phyloP scores from a whole-genome alignment of 2,329 filamentous ascomycete genomes.

The Drechslerella dactyloides region DNA sequence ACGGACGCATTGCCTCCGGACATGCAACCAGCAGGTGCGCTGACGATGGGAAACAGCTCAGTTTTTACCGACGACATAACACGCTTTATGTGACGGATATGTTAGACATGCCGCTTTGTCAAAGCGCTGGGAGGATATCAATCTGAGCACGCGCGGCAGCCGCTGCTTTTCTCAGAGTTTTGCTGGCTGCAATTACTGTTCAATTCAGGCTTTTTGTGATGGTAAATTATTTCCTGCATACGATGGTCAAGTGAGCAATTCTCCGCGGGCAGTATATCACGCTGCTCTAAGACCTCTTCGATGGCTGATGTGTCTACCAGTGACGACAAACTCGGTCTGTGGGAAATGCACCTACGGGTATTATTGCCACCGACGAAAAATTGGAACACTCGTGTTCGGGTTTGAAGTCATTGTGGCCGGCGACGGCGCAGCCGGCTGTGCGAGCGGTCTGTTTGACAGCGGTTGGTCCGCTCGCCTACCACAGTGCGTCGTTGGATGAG shows the following conservation, averaged over 20 bases:
- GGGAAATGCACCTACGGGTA: slow-evolving; percentile 1
- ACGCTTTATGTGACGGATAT: slow-evolving; percentile 15
- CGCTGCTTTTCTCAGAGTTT: slow-evolving; percentile 4
- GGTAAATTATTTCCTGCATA: slow-evolving; percentile 4
- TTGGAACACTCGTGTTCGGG: not conserved
- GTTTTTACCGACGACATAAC: not conserved
- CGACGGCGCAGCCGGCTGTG: slow-evolving; percentile 4
- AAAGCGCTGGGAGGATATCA: slow-evolving; percentile 25
- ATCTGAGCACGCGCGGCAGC: slow-evolving; percentile 28
- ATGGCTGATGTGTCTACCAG: not conserved
- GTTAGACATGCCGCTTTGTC: slow-evolving; percentile 26
- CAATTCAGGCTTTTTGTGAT: slow-evolving; percentile 46
- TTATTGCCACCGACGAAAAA: slow-evolving; percentile 3
- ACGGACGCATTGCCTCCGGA: not conserved
- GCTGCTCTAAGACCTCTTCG: no score
- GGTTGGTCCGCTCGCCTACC: not conserved
- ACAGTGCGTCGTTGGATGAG: slow-evolving; percentile 23
- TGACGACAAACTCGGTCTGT: no score
- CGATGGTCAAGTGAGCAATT: not conserved
- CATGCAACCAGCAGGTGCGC: not conserved
- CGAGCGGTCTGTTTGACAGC: not conserved
- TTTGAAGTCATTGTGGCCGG: not conserved
- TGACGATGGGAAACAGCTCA: not conserved
- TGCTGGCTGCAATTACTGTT: slow-evolving; percentile 5
- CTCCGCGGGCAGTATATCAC: no score